phyloP scores from a whole-genome alignment of 1,284 basidiomycete species.

The Malassezia yamatoensis region DNA sequence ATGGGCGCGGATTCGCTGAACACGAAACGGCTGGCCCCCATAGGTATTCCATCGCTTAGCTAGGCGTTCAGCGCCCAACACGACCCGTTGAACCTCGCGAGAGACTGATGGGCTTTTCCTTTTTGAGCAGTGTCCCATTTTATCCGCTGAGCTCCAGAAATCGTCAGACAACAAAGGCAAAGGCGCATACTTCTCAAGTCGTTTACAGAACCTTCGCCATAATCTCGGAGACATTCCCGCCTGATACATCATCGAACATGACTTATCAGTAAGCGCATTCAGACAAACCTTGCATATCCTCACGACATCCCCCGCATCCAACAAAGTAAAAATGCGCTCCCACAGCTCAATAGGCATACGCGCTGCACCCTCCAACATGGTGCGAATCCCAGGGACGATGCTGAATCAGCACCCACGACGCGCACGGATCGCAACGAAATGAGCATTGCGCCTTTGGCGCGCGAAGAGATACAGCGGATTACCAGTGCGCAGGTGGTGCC shows the following conservation, averaged over 20 bases:
- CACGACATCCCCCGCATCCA: slow-evolving; percentile 11
- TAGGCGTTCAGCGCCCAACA: slow-evolving; percentile 6
- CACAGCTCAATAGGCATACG: slow-evolving; percentile 15
- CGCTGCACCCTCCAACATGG: neutral
- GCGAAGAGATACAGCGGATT: slow-evolving; percentile 49
- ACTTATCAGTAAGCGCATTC: neutral
- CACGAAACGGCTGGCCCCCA: slow-evolving; percentile 8
- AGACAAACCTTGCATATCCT: slow-evolving; percentile 2
- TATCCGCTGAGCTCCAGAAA: too few relatives aligned
- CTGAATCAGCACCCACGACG: neutral
- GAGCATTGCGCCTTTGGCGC: slow-evolving; percentile 27
- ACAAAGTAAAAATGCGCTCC: slow-evolving; percentile 1
- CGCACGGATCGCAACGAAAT: neutral
- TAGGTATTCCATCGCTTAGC: slow-evolving; percentile 3
- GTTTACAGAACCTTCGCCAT: slow-evolving; percentile 3
- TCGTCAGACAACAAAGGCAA: neutral
- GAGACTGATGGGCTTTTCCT: too few relatives aligned
- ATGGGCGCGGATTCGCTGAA: slow-evolving; percentile 18
- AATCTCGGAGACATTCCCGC: slow-evolving; percentile 10
- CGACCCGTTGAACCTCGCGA: neutral
- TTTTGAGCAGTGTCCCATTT: too few relatives aligned
- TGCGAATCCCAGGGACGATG: neutral
- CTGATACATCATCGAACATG: slow-evolving; percentile 6
- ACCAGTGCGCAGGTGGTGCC: slow-evolving; percentile 90
- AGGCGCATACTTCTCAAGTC: neutral